Base-by-base conservation (phyloP, 73 alveolate genomes). In the Paramecium sexaurelia region DNA sequence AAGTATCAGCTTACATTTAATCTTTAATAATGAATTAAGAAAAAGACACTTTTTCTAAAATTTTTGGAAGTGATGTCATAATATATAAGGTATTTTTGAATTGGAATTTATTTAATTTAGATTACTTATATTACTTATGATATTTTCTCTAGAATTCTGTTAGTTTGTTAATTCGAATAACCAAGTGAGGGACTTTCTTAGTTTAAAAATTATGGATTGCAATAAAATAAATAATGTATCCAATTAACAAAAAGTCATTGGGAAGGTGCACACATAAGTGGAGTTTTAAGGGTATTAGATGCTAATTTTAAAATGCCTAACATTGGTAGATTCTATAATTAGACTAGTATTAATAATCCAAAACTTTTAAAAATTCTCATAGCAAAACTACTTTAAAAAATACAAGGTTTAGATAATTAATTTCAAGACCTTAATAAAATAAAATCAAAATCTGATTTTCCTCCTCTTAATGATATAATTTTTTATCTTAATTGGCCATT, bases 241-340 rank as follows among this genome's bases (percentile, higher is more conserved):
- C 45, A 39, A 41, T 24, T 78, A 39, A 78, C 68, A 2, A 39
- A 39, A 33, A 33, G 73, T 20, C 90, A 78, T 40, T 78, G 90
- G 90, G 90, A 78, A 78, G 90, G 90, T 20, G 90, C 90, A n/a
- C 55, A 78, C 41, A 43, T 78, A 20, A 78, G 75, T 41, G 40
- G 75, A 0, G 55, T 78, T 9, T 78, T 78, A 43, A 78, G 73
- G 27, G 41, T 40, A 5, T 8, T 45, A 9, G 90, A 78, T 78
- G 5, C 20, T n/a, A 22, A 78, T 40, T 40, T 40, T 7, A 41
- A 43, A 17, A 39, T 78, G 45, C 68, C 90, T 9, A 78, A 43
- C 22, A 45, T 78, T 41, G 90, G 90, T 41, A 37, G 73, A 78
- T 78, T 78, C 71, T 41, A 29, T 39, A 78, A 78, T 45, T 40